These are phyloP conservation scores for Symbiodinium pilosum DNA, from an alignment of 73 alveolate species.

Conservation along the genomic window DNA sequence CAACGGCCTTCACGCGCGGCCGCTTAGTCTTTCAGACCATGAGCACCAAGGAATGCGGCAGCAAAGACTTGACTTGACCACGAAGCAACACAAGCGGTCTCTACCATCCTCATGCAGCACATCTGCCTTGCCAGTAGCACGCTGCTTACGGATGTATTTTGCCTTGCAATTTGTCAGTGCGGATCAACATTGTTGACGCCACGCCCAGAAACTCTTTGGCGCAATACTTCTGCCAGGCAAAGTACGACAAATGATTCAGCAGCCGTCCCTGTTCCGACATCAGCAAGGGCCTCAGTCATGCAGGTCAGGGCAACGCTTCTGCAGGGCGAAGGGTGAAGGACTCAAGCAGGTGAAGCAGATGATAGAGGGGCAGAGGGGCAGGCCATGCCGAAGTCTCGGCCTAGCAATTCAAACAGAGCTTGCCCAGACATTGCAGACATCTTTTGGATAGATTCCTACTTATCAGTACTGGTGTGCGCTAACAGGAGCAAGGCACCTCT, in stretches of 20 bases:
- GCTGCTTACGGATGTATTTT: slow-evolving; percentile 64
- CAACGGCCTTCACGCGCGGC: background rate
- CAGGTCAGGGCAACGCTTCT: too few relatives aligned
- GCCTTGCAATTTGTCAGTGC: background rate
- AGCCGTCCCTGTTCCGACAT: slow-evolving; percentile 88
- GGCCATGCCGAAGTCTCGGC: slow-evolving; percentile 92
- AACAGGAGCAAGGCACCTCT: slow-evolving; percentile 24
- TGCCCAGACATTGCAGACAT: too few relatives aligned
- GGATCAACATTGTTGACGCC: background rate
- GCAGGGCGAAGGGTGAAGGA: background rate
- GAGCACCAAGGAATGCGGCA: too few relatives aligned
- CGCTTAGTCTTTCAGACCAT: too few relatives aligned
- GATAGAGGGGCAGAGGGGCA: too few relatives aligned
- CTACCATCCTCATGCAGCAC: background rate
- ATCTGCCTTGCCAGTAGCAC: background rate
- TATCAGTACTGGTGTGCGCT: too few relatives aligned
- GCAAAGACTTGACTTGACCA: too few relatives aligned
- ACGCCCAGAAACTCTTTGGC: too few relatives aligned
- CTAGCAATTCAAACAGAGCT: background rate
- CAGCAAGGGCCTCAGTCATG: slow-evolving; percentile 88
- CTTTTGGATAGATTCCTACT: too few relatives aligned
- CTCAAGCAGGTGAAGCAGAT: background rate
- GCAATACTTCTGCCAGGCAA: too few relatives aligned
- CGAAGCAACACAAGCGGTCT: too few relatives aligned
- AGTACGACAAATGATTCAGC: slow-evolving; percentile 55